Evolutionary conservation across 169 alveolate genomes (phyloP).

Genomic region (Eimeria acervulina): DNA sequence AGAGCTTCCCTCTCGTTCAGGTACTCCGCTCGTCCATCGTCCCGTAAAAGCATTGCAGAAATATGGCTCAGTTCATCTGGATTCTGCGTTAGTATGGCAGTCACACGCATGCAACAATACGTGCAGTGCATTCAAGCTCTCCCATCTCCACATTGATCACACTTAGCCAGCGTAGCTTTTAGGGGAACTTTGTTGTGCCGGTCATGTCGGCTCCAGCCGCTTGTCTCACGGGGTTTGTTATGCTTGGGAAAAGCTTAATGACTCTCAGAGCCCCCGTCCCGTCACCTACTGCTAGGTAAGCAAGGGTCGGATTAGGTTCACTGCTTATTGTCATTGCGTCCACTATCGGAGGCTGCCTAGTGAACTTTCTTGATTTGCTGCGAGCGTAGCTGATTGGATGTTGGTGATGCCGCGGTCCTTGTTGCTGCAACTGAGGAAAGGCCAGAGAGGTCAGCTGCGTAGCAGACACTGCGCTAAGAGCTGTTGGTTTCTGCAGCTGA

Average conservation of each 20-base stretch:
- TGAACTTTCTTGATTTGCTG: conserved; percentile 33
- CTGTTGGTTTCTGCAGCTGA: conserved; percentile 55
- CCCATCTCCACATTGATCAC: neutral
- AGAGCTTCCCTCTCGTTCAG: conserved; percentile 15
- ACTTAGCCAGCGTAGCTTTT: neutral
- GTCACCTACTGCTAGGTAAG: conserved; percentile 49
- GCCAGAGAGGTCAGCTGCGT: conserved; percentile 38
- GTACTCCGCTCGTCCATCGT: conserved; percentile 56
- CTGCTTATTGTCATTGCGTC: neutral
- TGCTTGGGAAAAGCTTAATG: conserved; percentile 37
- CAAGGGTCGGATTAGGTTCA: conserved; percentile 12
- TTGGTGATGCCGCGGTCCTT: conserved; percentile 4
- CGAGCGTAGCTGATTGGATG: neutral
- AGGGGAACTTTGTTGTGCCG: neutral
- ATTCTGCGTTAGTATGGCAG: neutral
- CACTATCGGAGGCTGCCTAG: neutral
- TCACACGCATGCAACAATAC: neutral
- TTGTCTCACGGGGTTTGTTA: conserved; percentile 9
- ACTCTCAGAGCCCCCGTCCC: conserved; percentile 51
- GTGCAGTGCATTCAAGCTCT: neutral
- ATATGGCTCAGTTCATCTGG: conserved; percentile 52
- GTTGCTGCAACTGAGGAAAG: conserved; percentile 56
- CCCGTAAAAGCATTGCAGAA: conserved; percentile 38
- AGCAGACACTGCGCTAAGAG: conserved; percentile 35
- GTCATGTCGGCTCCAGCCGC: neutral